Percentiles rank a stretch among this genome's conserved stretches.
phyloP scores from a whole-genome alignment of 306 rosid genomes.

The Fragaria nilgerrensis region DNA sequence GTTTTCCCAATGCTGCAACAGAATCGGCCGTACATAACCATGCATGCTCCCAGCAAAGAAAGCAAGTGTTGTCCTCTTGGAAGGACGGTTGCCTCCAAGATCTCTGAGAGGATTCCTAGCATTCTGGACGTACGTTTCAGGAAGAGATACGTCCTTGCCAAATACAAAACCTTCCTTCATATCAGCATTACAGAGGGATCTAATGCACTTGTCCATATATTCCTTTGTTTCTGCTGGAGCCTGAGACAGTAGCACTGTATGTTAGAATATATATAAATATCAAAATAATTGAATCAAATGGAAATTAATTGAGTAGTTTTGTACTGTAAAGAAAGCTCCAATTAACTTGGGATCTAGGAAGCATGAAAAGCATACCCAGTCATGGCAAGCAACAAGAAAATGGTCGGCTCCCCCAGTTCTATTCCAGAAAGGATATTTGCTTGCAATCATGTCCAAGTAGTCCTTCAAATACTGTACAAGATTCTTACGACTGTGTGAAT shows the following conservation, averaged over 20 bases:
- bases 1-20: slow-evolving; percentile 73
- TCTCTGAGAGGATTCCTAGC: slow-evolving; percentile 59
- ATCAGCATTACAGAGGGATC: slow-evolving; percentile 96
- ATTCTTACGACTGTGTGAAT: slow-evolving; percentile 66
- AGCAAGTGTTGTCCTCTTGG: slow-evolving; percentile 64
- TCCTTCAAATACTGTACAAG: slow-evolving; percentile 62
- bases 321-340: neutral
- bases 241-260: slow-evolving; percentile 44
- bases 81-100: slow-evolving; percentile 73
- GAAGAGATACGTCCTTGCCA: slow-evolving; percentile 89
- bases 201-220: slow-evolving; percentile 59
- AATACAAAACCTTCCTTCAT: slow-evolving; percentile 77
- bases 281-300: neutral
- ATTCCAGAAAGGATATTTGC: slow-evolving; percentile 82
- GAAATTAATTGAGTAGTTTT: neutral
- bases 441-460: slow-evolving; percentile 50
- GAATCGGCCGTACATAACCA: slow-evolving; percentile 71
- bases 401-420: slow-evolving; percentile 90
- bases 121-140: slow-evolving; percentile 65
- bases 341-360: neutral
- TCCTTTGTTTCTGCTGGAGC: slow-evolving; percentile 80
- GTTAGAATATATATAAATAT: slow-evolving; percentile 18
- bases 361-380: slow-evolving; percentile 68
- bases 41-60: slow-evolving; percentile 89
- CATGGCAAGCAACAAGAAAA: slow-evolving; percentile 96